Evolutionary conservation across 2,329 filamentous ascomycete species (phyloP), one percentile per base, ranked within the genome.

Genomic region (Aspergillus sp.): DNA sequence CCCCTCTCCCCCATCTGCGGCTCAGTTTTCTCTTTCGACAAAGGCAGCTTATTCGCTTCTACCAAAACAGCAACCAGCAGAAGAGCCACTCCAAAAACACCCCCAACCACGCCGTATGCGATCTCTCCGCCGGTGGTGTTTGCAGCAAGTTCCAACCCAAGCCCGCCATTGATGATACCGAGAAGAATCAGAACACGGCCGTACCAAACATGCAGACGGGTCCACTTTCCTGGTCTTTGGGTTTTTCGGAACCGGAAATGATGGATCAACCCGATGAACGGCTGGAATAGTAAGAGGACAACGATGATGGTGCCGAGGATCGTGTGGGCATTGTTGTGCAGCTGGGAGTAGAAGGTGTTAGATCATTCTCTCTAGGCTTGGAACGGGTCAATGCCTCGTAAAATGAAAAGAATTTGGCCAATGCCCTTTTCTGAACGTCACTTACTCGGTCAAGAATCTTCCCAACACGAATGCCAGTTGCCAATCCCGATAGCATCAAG

Each of bases 111-210:
- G 6, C 42, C 62, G 26, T 64, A 64, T 4, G 60, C 58, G 24
- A 64, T 61, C 10, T 52, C 57, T 9, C 57, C 63, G 5, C 49
- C 58, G 9, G 16, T 45, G 54, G 71, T 74, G 50, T 71, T 70
- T 26, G 73, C 70, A 3, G 80, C 78, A 18, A 82, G 70, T 60
- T 73, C 67, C 20, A 83, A 69, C 0, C 81, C 81, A 1, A 82
- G 70, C 2, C 80, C 81, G 14, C 81, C 81, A 58, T 83, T 83
- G 71, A 84, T 75, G 56, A 82, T 82, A 14, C 80, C 81, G 1
- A 83, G 72, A 0, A 78, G 74, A 22, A 84, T 76, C 5, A 77
- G 70, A 24, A 75, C 63, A 4, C 81, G 73, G 6, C 81, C 81
- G 29, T 82, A 61, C 81, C 81, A 84, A 31, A 62, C 52, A 59